phyloP scores from a whole-genome alignment of 1,284 basidiomycete genomes.

The Pterulicium gracile region DNA sequence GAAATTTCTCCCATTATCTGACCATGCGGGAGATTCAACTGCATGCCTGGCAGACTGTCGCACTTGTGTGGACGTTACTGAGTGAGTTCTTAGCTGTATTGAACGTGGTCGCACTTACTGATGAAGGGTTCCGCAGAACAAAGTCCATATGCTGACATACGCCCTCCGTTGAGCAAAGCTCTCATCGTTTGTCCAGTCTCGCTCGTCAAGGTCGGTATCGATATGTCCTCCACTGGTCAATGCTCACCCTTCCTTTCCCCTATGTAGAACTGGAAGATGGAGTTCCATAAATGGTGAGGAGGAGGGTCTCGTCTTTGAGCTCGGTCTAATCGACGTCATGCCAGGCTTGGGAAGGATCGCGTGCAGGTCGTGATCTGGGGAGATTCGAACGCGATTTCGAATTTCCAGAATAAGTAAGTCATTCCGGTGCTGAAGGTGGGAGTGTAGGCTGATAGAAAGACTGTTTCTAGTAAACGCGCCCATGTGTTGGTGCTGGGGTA shows the following conservation, averaged over 20 bases:
- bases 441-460: not conserved
- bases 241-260: slow-evolving; percentile 6
- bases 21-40: slow-evolving; percentile 1
- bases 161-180: slow-evolving; percentile 62
- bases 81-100: slow-evolving; percentile 30
- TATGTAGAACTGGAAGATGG: slow-evolving; percentile 85
- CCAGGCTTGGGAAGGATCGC: slow-evolving; percentile 72
- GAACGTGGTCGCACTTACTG: slow-evolving; percentile 6
- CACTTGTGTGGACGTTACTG: slow-evolving; percentile 83
- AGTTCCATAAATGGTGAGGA: slow-evolving; percentile 85
- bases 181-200: slow-evolving; percentile 94
- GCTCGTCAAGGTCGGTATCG: slow-evolving; percentile 58
- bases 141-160: slow-evolving; percentile 63
- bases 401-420: slow-evolving; percentile 64
- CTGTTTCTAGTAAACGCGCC: slow-evolving; percentile 46
- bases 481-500: slow-evolving; percentile 94
- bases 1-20: slow-evolving; percentile 4
- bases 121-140: slow-evolving; percentile 43
- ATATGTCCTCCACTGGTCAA: not conserved
- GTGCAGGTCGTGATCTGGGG: slow-evolving; percentile 76
- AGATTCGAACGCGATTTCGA: slow-evolving; percentile 57
- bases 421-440: not conserved
- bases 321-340: slow-evolving; percentile 2
- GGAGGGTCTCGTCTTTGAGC: not conserved
- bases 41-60: slow-evolving; percentile 56